Evolutionary conservation across 2,329 filamentous ascomycete species (phyloP).

Genomic region (Onygenales sp.): DNA sequence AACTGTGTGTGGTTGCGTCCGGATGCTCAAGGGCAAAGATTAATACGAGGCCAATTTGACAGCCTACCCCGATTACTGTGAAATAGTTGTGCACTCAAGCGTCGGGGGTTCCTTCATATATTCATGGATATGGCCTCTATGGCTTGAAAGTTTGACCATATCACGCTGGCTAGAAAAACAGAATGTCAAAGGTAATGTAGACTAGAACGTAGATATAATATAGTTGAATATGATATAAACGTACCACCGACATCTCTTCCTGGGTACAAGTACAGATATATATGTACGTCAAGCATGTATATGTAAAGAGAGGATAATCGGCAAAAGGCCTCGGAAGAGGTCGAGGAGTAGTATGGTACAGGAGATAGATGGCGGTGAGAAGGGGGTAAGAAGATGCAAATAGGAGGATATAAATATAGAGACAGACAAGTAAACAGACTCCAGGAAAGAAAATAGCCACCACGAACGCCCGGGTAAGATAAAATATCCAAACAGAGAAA

Average conservation of each 20-base stretch:
- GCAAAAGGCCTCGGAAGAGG: too few relatives aligned
- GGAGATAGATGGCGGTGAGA: neutral
- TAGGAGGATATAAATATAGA: neutral
- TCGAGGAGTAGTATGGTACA: neutral
- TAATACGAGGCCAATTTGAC: too few relatives aligned
- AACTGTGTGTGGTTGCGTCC: too few relatives aligned
- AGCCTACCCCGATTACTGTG: too few relatives aligned
- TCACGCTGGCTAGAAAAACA: too few relatives aligned
- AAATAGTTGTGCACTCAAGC: too few relatives aligned
- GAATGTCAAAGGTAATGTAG: too few relatives aligned
- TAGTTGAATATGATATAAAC: neutral
- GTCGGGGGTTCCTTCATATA: too few relatives aligned
- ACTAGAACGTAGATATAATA: neutral
- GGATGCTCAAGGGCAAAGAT: too few relatives aligned
- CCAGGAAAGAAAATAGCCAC: neutral
- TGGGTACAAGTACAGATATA: neutral
- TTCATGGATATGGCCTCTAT: too few relatives aligned
- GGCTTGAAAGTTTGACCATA: too few relatives aligned
- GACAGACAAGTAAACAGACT: neutral
- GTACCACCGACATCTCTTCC: too few relatives aligned
- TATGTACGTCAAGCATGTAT: neutral
- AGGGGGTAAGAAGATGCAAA: neutral
- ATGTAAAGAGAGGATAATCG: neutral
- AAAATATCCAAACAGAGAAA: neutral
- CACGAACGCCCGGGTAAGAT: neutral